A percentile compares a stretch with the other conserved stretches of the same genome.
Conservation (phyloP, 1,139 yeast species). For the Kluyveromyces sp. region DNA sequence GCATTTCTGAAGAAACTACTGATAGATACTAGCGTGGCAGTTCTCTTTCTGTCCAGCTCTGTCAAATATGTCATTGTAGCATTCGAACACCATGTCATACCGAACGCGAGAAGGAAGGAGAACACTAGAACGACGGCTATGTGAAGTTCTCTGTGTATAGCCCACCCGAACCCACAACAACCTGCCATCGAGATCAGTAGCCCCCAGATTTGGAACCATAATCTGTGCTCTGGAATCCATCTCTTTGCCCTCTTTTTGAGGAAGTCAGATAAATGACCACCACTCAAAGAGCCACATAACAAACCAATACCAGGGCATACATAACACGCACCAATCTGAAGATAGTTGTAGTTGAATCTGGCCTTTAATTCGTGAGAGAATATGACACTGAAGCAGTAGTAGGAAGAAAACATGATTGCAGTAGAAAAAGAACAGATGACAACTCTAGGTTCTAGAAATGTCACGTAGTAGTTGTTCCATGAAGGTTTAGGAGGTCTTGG, state of each 20-base stretch:
- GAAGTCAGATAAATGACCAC: slow-evolving; percentile 47
- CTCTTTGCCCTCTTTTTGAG: slow-evolving; percentile 23
- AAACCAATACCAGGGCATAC: slow-evolving; percentile 50
- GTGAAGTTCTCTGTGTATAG: slow-evolving; percentile 40
- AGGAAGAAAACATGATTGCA: slow-evolving; percentile 48
- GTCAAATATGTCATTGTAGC: slow-evolving; percentile 51
- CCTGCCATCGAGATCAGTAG: slow-evolving; percentile 42
- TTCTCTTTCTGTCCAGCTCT: slow-evolving; percentile 45
- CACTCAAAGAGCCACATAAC: slow-evolving; percentile 43
- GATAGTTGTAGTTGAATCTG: slow-evolving; percentile 35
- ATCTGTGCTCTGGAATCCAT: slow-evolving; percentile 33
- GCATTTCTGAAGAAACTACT: slow-evolving; percentile 49
- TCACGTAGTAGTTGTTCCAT: slow-evolving; percentile 34
- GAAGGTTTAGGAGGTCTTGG: slow-evolving; percentile 48
- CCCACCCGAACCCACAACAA: slow-evolving; percentile 51
- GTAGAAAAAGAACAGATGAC: slow-evolving; percentile 43
- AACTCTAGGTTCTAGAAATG: slow-evolving; percentile 41
- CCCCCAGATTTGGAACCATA: slow-evolving; percentile 43
- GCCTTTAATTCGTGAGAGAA: slow-evolving; percentile 39
- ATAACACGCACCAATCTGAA: slow-evolving; percentile 42
- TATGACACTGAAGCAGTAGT: slow-evolving; percentile 49
- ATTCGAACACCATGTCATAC: slow-evolving; percentile 56
- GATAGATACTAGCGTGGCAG: slow-evolving; percentile 51
- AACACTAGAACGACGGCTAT: slow-evolving; percentile 40
- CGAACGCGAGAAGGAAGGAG: slow-evolving; percentile 45